Base-by-base conservation (phyloP, 176 grass and related monocot species). In the Carex pumila region DNA sequence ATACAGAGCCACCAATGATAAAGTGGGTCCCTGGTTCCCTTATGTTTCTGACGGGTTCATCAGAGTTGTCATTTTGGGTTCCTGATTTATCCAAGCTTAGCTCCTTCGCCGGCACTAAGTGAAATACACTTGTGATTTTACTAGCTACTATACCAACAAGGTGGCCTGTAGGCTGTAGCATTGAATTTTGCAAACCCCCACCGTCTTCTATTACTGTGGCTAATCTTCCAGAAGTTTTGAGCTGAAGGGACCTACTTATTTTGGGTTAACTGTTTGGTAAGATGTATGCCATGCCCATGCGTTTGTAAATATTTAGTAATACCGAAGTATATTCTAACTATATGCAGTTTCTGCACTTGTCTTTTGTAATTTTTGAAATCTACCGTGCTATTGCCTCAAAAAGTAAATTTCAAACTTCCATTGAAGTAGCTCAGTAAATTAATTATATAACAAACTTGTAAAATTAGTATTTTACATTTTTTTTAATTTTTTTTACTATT, bases 51-150 rank as follows among this genome's bases (percentile, higher is more conserved):
- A 98, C 95, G 21, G 95, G 89, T 74, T 98, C 95, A 77, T 98
- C 95, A 76, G 95, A 98, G 65, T 69, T 98, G 68, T 98, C 95
- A 21, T 98, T 94, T 72, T 98, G 95, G 95, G 86, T 98, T 66
- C 92, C 95, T 0, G 92, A 98, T 85, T 87, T 98, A 80, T 98
- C 95, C 12, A 94, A 98, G 86, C 80, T 98, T 59, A 91, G 95
- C 56, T 93, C 92, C 2, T 87, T 95, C 65, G 60, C 86, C 2
- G 60, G 73, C 6, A 60, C 65, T 3, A 95, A 95, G 84, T 95
- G 89, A 86, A 83, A 62, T 76, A 1, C 55, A 22, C 4, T 31
- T 25, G 0, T 32, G 53, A 31, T 54, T 21, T 43, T 17, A 56
- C 10, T 56, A 77, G 73, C 22, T 56, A 34, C 73, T 34, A 76